Evolutionary conservation across 306 rosid species (phyloP).

Genomic region (Lablab purpureus): DNA sequence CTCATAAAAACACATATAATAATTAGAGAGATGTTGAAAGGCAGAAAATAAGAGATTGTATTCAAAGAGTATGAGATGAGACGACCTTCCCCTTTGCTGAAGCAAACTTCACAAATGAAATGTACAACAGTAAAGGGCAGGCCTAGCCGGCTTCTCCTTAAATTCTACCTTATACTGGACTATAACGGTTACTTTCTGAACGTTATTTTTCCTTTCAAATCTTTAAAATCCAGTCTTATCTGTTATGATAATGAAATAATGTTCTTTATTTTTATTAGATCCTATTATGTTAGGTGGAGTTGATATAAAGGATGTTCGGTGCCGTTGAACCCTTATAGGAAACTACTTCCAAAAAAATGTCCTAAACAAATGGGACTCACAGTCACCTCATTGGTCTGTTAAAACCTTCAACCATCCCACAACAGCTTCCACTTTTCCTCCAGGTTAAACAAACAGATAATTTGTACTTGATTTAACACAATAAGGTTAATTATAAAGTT

Average conservation of each 20-base stretch:
- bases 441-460: not conserved
- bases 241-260: constrained; percentile 25
- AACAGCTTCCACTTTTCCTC: too few species aligned
- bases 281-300: not conserved
- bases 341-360: constrained; percentile 12
- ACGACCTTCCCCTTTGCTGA: constrained; percentile 45
- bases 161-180: constrained; percentile 39
- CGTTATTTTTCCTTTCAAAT: not conserved
- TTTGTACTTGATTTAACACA: constrained; percentile 7
- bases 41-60: constrained; percentile 46
- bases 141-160: constrained; percentile 62
- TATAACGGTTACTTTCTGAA: constrained; percentile 56
- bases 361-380: constrained; percentile 9
- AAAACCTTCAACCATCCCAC: not conserved
- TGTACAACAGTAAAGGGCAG: constrained; percentile 47
- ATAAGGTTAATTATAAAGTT: constrained; percentile 24
- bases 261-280: not conserved
- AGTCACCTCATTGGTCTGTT: not conserved
- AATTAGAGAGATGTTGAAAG: constrained; percentile 20
- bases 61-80: constrained; percentile 49
- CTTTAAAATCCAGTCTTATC: constrained; percentile 10
- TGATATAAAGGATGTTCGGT: constrained; percentile 17
- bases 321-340: not conserved
- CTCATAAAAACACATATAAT: constrained; percentile 18
- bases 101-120: constrained; percentile 50